Evolutionary conservation across 2,329 filamentous ascomycete genomes (phyloP).

Genomic region (Aspergillus ustus): DNA sequence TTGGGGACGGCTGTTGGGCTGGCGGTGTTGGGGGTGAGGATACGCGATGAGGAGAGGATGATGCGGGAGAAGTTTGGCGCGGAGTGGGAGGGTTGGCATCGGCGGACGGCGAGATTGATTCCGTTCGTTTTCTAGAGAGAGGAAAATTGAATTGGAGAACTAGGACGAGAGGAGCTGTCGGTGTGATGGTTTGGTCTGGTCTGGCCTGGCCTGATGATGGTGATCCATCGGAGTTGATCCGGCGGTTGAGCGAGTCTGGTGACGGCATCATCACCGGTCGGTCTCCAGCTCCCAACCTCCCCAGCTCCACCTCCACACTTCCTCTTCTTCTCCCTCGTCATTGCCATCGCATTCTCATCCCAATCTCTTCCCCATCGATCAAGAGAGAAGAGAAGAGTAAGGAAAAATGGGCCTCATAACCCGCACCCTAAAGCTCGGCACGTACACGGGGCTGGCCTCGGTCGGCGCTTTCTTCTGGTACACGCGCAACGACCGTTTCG

Average conservation of each 20-base stretch:
- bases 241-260: not conserved
- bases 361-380: not conserved
- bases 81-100: conserved; percentile 57
- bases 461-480: conserved; percentile 59
- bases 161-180: not conserved
- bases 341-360: not conserved
- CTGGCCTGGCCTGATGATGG: not conserved
- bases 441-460: conserved; percentile 54
- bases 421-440: conserved; percentile 48
- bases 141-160: not conserved
- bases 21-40: conserved; percentile 37
- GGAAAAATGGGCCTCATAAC: conserved; percentile 59
- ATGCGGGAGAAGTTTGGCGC: conserved; percentile 51
- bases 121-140: conserved; percentile 41
- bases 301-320: conserved; percentile 5
- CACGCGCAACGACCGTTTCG: conserved; percentile 60
- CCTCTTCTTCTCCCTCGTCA: not conserved
- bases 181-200: not conserved
- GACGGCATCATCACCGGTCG: conserved; percentile 4
- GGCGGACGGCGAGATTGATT: conserved; percentile 54
- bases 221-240: conserved; percentile 20
- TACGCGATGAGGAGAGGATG: conserved; percentile 58
- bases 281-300: conserved; percentile 3
- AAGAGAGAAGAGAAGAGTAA: not conserved
- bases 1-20: conserved; percentile 18